A percentile compares a stretch with the other conserved stretches of the same genome.
Conservation (phyloP, 768 basidiomycete genomes). For the Imleria badia region DNA sequence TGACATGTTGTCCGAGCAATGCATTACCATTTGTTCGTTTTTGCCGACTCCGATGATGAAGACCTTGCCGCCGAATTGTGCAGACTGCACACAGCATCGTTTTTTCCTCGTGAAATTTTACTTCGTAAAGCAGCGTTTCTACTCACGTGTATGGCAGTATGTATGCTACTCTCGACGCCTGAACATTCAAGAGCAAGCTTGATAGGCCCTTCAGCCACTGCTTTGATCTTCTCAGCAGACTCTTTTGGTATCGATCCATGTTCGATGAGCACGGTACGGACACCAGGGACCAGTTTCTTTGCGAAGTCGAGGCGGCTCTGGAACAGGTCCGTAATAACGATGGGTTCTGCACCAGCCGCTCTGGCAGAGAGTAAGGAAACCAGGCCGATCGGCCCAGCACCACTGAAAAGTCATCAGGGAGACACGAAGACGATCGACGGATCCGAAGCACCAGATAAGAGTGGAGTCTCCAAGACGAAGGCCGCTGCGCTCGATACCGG, state of each 20-base stretch:
- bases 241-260: conserved; percentile 47
- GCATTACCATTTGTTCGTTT: conserved; percentile 52
- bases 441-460: conserved; percentile 50
- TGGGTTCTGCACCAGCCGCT: conserved; percentile 68
- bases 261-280: conserved; percentile 55
- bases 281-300: conserved; percentile 57
- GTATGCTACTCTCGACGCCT: conserved; percentile 61
- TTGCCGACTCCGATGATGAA: conserved; percentile 72
- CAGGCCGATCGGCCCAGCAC: conserved; percentile 68
- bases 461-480: conserved; percentile 64
- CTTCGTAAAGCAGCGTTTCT: background rate
- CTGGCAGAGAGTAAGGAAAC: conserved; percentile 60
- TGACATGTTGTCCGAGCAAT: conserved; percentile 9
- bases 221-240: conserved; percentile 52
- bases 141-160: conserved; percentile 56
- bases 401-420: conserved; percentile 38
- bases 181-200: conserved; percentile 63
- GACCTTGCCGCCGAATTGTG: conserved; percentile 63
- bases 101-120: background rate
- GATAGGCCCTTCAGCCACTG: conserved; percentile 47
- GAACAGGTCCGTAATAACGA: conserved; percentile 68
- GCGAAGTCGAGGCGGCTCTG: conserved; percentile 67
- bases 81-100: conserved; percentile 40
- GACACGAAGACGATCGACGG: background rate
- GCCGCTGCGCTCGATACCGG: conserved; percentile 63